Conservation (phyloP, 2,329 filamentous ascomycete genomes). For the Talaromyces sp. region DNA sequence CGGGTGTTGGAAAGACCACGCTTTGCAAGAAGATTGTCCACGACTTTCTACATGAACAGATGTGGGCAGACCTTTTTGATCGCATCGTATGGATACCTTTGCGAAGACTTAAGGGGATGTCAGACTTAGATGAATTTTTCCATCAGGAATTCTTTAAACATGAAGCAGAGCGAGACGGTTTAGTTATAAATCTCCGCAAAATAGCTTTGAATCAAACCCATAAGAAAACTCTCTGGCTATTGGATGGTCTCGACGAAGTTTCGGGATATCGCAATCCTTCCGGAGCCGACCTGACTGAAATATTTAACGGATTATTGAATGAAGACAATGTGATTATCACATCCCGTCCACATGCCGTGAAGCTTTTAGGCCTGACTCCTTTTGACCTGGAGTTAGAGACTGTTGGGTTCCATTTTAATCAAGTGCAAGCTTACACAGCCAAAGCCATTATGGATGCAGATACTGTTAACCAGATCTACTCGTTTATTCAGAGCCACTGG, state of each 20-base stretch:
- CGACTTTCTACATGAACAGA: conserved; percentile 29
- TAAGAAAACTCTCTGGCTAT: conserved; percentile 34
- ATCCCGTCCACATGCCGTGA: conserved; percentile 35
- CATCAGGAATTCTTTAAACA: not conserved
- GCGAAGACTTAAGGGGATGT: conserved; percentile 30
- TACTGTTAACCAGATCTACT: conserved; percentile 27
- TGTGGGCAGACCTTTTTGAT: conserved; percentile 34
- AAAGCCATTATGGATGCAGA: conserved; percentile 23
- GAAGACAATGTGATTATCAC: conserved; percentile 43
- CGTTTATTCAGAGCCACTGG: conserved; percentile 35
- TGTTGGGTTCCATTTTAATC: conserved; percentile 38
- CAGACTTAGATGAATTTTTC: conserved; percentile 6
- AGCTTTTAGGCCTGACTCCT: conserved; percentile 15
- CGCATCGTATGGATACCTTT: conserved; percentile 44
- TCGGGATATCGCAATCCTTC: conserved; percentile 17
- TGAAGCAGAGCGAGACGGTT: not conserved
- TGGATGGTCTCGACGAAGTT: conserved; percentile 50
- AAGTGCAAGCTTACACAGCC: conserved; percentile 36
- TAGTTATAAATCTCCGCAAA: not conserved
- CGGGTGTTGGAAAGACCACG: conserved; percentile 40
- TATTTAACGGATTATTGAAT: conserved; percentile 34
- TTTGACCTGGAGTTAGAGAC: conserved; percentile 43
- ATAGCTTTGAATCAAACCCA: not conserved
- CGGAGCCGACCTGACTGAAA: conserved; percentile 20
- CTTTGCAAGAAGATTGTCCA: conserved; percentile 44